Conservation (phyloP, 768 basidiomycete species). For the Tylopilus cervinicoccineus region DNA sequence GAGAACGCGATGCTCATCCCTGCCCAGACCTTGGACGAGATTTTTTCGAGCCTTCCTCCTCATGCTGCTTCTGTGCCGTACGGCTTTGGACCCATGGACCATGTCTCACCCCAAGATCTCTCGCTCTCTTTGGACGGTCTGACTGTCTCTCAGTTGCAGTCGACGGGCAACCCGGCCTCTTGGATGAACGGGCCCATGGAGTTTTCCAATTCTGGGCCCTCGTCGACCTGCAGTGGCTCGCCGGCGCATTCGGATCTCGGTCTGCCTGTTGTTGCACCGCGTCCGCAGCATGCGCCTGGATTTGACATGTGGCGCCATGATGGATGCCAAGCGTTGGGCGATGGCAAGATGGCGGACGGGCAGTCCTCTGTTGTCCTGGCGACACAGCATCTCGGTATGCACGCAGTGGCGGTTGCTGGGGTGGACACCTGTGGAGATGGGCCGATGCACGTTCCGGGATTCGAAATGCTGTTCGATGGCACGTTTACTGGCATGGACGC, state of each 20-base stretch:
- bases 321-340: not conserved
- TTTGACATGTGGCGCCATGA: conserved; percentile 23
- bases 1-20: not conserved
- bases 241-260: conserved; percentile 31
- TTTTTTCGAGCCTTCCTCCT: conserved; percentile 23
- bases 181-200: conserved; percentile 15
- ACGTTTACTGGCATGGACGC: conserved; percentile 9
- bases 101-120: conserved; percentile 19
- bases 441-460: not conserved
- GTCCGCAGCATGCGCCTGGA: conserved; percentile 16
- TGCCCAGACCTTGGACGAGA: conserved; percentile 19
- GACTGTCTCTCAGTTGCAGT: conserved; percentile 8
- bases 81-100: conserved; percentile 26
- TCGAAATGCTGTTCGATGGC: conserved; percentile 18
- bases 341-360: not conserved
- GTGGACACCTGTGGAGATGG: not conserved
- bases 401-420: conserved; percentile 5
- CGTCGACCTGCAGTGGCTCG: conserved; percentile 43
- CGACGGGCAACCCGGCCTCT: not conserved
- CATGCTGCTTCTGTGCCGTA: conserved; percentile 16
- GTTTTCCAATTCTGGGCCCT: conserved; percentile 31
- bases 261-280: conserved; percentile 28
- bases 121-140: conserved; percentile 8
- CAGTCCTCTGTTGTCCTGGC: not conserved
- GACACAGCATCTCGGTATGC: not conserved